Evolutionary conservation across 129 eudicot species (phyloP).

Genomic region (Saussurea involucrata): DNA sequence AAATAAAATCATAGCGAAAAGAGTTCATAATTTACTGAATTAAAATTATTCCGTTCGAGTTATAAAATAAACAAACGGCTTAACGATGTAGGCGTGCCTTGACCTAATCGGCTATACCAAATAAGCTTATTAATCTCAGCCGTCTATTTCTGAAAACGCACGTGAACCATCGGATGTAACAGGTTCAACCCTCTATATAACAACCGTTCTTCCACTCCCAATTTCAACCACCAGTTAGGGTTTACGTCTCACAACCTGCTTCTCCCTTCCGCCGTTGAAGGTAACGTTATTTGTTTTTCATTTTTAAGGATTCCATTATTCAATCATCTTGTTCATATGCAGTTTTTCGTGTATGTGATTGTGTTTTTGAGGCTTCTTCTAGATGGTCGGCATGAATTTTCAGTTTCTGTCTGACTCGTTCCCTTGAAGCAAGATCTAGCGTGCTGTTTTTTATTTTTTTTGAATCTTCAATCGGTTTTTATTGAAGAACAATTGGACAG

Average conservation of each 20-base stretch:
- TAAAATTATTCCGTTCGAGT: too few species aligned
- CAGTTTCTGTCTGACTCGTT: constrained; percentile 58
- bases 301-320: too few species aligned
- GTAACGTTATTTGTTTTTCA: neutral
- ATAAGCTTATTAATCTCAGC: neutral
- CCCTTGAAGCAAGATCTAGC: constrained; percentile 62
- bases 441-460: constrained; percentile 30
- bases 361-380: constrained; percentile 24
- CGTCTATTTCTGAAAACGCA: constrained; percentile 1
- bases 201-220: neutral
- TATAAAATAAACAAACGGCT: neutral
- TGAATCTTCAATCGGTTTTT: neutral
- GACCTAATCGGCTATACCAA: constrained; percentile 5
- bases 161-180: neutral
- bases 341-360: neutral
- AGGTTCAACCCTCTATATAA: neutral
- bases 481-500: constrained; percentile 33
- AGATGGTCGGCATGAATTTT: constrained; percentile 50
- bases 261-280: neutral
- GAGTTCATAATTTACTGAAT: too few species aligned
- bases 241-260: neutral
- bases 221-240: neutral
- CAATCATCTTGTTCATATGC: neutral
- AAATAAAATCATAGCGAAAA: too few species aligned
- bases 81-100: neutral